phyloP scores from a whole-genome alignment of 345 rosid genomes.

The Aquilaria yunnanensis region DNA sequence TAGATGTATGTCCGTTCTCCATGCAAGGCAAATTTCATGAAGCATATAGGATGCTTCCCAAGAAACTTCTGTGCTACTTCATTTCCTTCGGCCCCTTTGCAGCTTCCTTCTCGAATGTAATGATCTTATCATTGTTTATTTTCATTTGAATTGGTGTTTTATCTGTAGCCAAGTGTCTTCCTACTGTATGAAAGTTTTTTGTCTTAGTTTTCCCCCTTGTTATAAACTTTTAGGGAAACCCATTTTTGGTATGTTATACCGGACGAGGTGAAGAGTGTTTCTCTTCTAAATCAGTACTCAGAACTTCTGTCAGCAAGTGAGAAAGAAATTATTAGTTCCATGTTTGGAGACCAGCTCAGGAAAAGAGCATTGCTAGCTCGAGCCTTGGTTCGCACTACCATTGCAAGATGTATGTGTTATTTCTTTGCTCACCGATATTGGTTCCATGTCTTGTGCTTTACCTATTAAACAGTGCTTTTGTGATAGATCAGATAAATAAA shows the following conservation, averaged over 20 bases:
- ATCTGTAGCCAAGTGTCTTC: not conserved
- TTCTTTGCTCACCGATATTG: not conserved
- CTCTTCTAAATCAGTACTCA: constrained; percentile 53
- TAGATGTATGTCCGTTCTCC: not conserved
- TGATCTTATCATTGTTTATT: not conserved
- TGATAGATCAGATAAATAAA: constrained; percentile 53
- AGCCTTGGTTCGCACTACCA: constrained; percentile 76
- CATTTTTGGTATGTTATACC: constrained; percentile 84
- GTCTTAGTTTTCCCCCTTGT: not conserved
- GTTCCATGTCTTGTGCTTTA: not conserved
- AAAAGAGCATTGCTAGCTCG: constrained; percentile 83
- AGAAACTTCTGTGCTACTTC: constrained; percentile 31
- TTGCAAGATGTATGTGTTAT: constrained; percentile 72
- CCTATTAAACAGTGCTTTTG: not conserved
- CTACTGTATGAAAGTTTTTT: not conserved
- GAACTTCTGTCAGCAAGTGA: constrained; percentile 69
- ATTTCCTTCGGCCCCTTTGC: constrained; percentile 38
- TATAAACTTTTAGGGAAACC: constrained; percentile 48
- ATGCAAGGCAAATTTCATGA: constrained; percentile 4
- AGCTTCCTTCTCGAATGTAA: constrained; percentile 61
- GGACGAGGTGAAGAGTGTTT: constrained; percentile 53
- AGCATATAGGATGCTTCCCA: constrained; percentile 28
- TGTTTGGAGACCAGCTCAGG: constrained; percentile 56
- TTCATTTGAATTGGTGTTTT: constrained; percentile 4
- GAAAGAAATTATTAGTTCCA: constrained; percentile 43